phyloP scores from a whole-genome alignment of 768 basidiomycete genomes.

The Mycena sanguinolenta region DNA sequence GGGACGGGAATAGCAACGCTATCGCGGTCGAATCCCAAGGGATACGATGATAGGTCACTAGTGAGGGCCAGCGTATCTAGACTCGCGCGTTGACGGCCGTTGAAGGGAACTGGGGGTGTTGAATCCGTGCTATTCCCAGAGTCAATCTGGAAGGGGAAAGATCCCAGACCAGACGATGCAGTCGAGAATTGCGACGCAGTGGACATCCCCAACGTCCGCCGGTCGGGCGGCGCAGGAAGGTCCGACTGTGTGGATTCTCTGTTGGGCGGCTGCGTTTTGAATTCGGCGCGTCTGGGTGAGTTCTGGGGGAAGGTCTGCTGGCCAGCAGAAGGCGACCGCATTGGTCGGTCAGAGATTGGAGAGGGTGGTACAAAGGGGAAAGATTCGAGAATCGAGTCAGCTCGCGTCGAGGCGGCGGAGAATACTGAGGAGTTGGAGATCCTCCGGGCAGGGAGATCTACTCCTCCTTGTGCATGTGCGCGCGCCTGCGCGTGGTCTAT shows the following conservation, averaged over 20 bases:
- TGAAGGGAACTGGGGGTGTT: constrained; percentile 52
- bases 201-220: constrained; percentile 78
- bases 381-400: constrained; percentile 87
- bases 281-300: constrained; percentile 22
- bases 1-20: constrained; percentile 48
- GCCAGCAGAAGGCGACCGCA: constrained; percentile 77
- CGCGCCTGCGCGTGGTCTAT: constrained; percentile 72
- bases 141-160: constrained; percentile 91
- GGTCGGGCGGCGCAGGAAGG: constrained; percentile 68
- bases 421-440: constrained; percentile 77
- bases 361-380: constrained; percentile 94
- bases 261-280: constrained; percentile 32
- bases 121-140: constrained; percentile 60
- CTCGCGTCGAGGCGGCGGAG: constrained; percentile 77
- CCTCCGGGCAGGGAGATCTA: constrained; percentile 58
- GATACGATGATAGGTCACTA: constrained; percentile 86
- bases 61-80: constrained; percentile 89
- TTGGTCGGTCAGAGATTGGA: constrained; percentile 86
- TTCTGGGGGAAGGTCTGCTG: constrained; percentile 61
- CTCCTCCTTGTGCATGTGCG: constrained; percentile 65
- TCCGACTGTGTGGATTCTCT: constrained; percentile 45
- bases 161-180: constrained; percentile 83
- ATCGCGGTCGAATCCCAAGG: constrained; percentile 78
- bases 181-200: constrained; percentile 84
- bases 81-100: constrained; percentile 79